Evolutionary conservation across 2,329 filamentous ascomycete species (phyloP).

Genomic region (Penicillium sp.): DNA sequence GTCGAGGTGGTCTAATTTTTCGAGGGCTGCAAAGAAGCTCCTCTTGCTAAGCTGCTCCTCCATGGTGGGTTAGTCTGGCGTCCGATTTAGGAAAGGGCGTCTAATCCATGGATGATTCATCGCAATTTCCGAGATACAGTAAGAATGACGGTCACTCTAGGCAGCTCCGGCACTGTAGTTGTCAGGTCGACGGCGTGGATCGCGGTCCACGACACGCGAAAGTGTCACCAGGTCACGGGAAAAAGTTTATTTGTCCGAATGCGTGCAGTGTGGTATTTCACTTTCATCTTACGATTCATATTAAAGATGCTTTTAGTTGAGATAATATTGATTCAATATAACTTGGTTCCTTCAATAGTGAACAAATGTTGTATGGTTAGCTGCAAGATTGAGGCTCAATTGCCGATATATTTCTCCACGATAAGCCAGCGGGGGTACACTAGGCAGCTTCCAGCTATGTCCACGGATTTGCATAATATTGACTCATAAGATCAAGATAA

Average conservation of each 20-base stretch:
- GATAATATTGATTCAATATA: not conserved
- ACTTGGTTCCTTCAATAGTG: too few species aligned
- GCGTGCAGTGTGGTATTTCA: not conserved
- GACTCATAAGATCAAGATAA: not conserved
- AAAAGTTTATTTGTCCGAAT: slow-evolving; percentile 22
- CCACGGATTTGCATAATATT: not conserved
- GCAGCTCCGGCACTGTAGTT: not conserved
- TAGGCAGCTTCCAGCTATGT: not conserved
- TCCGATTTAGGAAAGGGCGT: slow-evolving; percentile 6
- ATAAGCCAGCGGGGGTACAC: too few species aligned
- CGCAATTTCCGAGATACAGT: slow-evolving; percentile 8
- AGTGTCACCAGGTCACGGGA: slow-evolving; percentile 38
- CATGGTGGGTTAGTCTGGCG: slow-evolving; percentile 23
- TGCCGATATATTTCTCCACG: too few species aligned
- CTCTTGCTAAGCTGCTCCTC: slow-evolving; percentile 27
- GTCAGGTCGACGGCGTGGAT: slow-evolving; percentile 7
- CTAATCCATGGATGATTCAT: slow-evolving; percentile 17
- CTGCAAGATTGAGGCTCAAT: too few species aligned
- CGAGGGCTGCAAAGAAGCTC: slow-evolving; percentile 38
- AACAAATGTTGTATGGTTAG: too few species aligned
- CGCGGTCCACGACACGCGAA: slow-evolving; percentile 28
- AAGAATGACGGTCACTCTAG: slow-evolving; percentile 1
- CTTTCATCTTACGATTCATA: not conserved
- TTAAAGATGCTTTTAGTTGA: not conserved
- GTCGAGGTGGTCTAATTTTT: slow-evolving; percentile 32